Evolutionary conservation across 495 filamentous ascomycete genomes (phyloP), one percentile per base, ranked within the genome.

Genomic region (Penicillium verhagenii): DNA sequence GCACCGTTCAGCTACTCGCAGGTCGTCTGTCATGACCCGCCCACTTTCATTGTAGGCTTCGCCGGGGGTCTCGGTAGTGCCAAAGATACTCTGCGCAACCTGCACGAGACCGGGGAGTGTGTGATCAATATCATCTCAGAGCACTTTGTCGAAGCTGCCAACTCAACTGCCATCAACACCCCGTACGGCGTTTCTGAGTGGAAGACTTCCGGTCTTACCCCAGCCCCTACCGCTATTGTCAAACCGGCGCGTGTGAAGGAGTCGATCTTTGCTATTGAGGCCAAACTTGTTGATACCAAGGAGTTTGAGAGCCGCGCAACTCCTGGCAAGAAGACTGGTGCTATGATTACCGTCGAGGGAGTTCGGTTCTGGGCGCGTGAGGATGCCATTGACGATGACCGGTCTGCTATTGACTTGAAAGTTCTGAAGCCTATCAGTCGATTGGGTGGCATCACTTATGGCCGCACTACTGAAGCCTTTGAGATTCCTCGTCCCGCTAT

Each of bases 41-140:
- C 94, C 1, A 75, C 96, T 24, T 95, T 97, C 72, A 78, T 79
- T n/a, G 72, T 97, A 16, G 91, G 94, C 6, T 88, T 91, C 63
- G 77, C 57, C 2, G 69, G 69, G 0, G 62, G 69, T 1, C 68
- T 83, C 10, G 77, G 78, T 3, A 76, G 75, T 19, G 73, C 80
- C 20, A 96, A 96, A 68, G 93, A 97, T 64, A 85, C 86, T 18
- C 69, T 95, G 56, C 75, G 72, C 59, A 95, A 96, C 67, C 73
- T 97, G 44, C 59, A 74, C 33, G 86, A 86, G 33, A 84, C 80
- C 0, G 69, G 79, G 26, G 92, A 97, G 60, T 83, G 82, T 69
- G 85, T 86, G 18, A 88, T 97, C 67, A 97, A 94, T 65, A 87
- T 97, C 52, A 87, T 97, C 57, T 84, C 81, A 0, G 91, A 96